These are phyloP conservation scores for Gossypium davidsonii DNA, from an alignment of 441 rosid species.

Conservation along the genomic window DNA sequence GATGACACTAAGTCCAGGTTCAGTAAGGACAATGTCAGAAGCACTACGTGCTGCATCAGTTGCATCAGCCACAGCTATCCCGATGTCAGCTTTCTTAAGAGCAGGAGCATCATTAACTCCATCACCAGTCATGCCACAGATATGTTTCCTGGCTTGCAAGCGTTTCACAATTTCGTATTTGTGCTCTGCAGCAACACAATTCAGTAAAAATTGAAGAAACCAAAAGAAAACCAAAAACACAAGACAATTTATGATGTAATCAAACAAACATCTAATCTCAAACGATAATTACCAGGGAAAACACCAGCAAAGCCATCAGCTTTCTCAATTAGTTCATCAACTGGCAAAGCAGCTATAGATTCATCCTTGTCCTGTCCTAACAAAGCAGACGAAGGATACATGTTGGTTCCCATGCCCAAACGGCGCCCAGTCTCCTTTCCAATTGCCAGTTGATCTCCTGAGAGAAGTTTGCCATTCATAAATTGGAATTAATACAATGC, in stretches of 20 bases:
- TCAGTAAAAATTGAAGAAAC: background rate
- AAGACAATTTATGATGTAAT: background rate
- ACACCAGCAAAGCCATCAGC: constrained; percentile 99
- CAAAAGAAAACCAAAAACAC: background rate
- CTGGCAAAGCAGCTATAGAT: constrained; percentile 70
- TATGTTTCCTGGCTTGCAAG: constrained; percentile 89
- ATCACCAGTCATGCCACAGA: constrained; percentile 99
- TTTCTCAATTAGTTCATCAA: constrained; percentile 90
- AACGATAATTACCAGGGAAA: constrained; percentile 65
- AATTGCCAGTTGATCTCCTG: constrained; percentile 93
- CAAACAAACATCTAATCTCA: background rate
- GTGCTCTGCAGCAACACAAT: constrained; percentile 56
- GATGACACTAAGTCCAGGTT: constrained; percentile 96
- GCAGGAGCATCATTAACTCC: constrained; percentile 99
- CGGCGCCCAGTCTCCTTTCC: constrained; percentile 97
- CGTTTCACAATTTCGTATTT: constrained; percentile 93
- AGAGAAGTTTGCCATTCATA: constrained; percentile 21
- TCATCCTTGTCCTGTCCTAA: constrained; percentile 85
- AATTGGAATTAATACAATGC: background rate
- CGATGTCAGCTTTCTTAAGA: constrained; percentile 96
- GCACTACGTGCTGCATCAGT: constrained; percentile 99
- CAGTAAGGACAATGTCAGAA: constrained; percentile 91
- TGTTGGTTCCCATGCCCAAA: constrained; percentile 96
- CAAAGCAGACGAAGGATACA: constrained; percentile 93
- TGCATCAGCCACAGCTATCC: constrained; percentile 98